phyloP scores from a whole-genome alignment of 805 yeast genomes.

The Yarrowia porcina region DNA sequence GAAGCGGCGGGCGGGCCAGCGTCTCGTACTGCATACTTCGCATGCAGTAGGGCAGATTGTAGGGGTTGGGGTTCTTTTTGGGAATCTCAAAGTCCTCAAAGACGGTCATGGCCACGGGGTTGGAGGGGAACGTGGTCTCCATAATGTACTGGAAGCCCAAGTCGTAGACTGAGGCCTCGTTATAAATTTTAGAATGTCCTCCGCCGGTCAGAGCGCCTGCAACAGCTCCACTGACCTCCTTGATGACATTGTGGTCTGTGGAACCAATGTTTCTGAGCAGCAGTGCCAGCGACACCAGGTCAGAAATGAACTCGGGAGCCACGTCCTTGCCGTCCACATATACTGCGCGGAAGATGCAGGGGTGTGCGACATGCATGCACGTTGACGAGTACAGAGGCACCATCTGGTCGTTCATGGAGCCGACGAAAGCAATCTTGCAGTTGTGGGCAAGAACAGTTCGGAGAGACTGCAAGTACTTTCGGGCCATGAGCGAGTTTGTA shows the following conservation, averaged over 20 bases:
- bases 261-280: constrained; percentile 71
- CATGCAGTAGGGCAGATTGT: constrained; percentile 87
- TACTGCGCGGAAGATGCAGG: constrained; percentile 84
- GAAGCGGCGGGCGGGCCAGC: constrained; percentile 41
- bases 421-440: constrained; percentile 76
- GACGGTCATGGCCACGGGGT: constrained; percentile 32
- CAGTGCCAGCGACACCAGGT: constrained; percentile 70
- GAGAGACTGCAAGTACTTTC: constrained; percentile 64
- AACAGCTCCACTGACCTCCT: constrained; percentile 71
- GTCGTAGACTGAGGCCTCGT: constrained; percentile 79
- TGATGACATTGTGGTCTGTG: constrained; percentile 80
- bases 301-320: constrained; percentile 74
- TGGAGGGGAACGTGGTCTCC: constrained; percentile 62
- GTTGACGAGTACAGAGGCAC: constrained; percentile 89
- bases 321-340: constrained; percentile 79
- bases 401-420: constrained; percentile 88
- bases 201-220: constrained; percentile 94
- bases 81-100: constrained; percentile 52
- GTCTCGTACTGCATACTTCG: constrained; percentile 75
- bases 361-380: constrained; percentile 80
- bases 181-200: constrained; percentile 88
- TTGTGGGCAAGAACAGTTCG: constrained; percentile 62
- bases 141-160: constrained; percentile 70
- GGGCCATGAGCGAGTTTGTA: constrained; percentile 66
- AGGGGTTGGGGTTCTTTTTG: constrained; percentile 66